These are phyloP conservation scores for Phytophthora palmivora DNA, from an alignment of 352 stramenopile genomes.

Conservation along the genomic window DNA sequence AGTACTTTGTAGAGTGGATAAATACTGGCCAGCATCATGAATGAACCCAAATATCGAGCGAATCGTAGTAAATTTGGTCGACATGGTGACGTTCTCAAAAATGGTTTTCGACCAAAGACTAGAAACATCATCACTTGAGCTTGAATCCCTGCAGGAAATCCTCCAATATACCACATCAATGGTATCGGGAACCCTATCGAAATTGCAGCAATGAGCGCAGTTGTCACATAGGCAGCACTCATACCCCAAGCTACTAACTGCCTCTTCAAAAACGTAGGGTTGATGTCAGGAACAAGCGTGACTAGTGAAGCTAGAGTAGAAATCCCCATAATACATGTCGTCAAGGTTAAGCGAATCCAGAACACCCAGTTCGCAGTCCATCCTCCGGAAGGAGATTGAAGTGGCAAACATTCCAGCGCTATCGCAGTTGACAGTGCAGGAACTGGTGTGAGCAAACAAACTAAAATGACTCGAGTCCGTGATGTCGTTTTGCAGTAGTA, in stretches of 20 bases:
- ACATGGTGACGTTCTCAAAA: neutral
- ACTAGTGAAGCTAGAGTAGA: neutral
- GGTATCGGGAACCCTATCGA: neutral
- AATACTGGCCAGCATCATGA: neutral
- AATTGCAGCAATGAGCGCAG: neutral
- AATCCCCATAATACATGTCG: neutral
- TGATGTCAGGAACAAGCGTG: neutral
- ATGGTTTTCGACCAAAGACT: neutral
- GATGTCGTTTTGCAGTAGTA: constrained; percentile 10
- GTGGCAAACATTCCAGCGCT: constrained; percentile 2
- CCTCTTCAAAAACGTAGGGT: constrained; percentile 1
- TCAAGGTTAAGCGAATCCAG: neutral
- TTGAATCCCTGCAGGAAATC: neutral
- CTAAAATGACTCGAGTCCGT: neutral
- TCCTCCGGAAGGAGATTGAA: neutral
- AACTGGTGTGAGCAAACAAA: constrained; percentile 9
- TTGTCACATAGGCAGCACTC: neutral
- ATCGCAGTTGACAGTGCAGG: neutral
- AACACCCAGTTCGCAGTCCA: constrained; percentile 4
- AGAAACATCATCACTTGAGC: neutral
- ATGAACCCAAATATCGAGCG: neutral
- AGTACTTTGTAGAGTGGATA: constrained; percentile 21
- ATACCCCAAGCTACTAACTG: neutral
- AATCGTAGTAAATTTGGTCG: neutral
- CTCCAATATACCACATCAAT: neutral